Evolutionary conservation across 2,329 filamentous ascomycete genomes (phyloP), one percentile per base, ranked within the genome.

Genomic region (Fusarium dlaminii): DNA sequence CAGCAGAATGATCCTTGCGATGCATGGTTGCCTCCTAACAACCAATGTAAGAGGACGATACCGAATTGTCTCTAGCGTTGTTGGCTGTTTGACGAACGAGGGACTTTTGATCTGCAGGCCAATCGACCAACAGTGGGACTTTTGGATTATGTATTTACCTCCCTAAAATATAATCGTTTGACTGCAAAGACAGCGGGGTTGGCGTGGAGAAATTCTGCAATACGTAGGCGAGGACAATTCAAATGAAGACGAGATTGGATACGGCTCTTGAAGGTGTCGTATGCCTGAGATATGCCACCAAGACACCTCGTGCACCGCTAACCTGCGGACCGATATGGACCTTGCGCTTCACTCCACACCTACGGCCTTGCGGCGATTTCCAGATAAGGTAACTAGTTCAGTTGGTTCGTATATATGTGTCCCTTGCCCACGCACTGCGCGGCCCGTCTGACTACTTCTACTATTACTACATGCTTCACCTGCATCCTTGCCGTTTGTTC

Each of bases 121-220:
- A 22, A 43, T 11, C 20, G 24, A 55, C 58, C 48, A 61, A 61
- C 58, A 61, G 30, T 24, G 30, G 58, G 34, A 37, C 37, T 37
- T 43, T 37, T 43, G 58, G 3, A n/a, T 3, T 2, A 11, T n/a
- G 6, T 4, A 30, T 42, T 42, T 3, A 18, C 36, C 6, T 54
- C 42, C 7, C 10, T 10, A 8, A 3, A 8, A 22, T 5, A 39
- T n/a, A n/a, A n/a, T 12, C 6, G 11, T 17, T 6, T 13, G 3
- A 51, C 17, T 5, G 17, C 6, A 11, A n/a, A 29, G 0, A 7
- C 15, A 32, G 13, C 4, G 13, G 18, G 10, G 12, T 49, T 42
- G 17, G 56, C 8, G 3, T 15, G 6, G 9, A n/a, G 27, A 34
- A 30, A 15, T 15, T 32, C 12, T 7, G 18, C 7, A 32, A 49